A percentile compares a stretch with the other conserved stretches of the same genome.
Conservation (phyloP, 1,284 basidiomycete species). For the Moesziomyces sp. region DNA sequence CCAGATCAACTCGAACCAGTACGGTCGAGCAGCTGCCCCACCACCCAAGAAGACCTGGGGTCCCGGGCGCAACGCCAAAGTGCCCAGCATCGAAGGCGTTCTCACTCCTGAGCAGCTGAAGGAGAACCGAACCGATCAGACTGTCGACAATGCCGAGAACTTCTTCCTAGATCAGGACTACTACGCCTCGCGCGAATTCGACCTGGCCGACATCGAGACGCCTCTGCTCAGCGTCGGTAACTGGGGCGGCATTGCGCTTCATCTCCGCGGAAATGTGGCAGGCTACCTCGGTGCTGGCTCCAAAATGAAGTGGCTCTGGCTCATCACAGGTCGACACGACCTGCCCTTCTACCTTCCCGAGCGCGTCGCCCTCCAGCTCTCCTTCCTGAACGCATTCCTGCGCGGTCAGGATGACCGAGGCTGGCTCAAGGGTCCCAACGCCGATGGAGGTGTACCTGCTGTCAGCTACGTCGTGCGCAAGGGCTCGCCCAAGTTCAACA, state of each 20-base stretch:
- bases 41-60: conserved; percentile 15
- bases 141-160: conserved; percentile 64
- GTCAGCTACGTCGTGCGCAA: conserved; percentile 62
- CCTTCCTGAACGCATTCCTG: conserved; percentile 66
- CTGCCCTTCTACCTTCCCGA: conserved; percentile 66
- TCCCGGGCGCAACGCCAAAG: conserved; percentile 27
- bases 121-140: conserved; percentile 55
- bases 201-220: conserved; percentile 63
- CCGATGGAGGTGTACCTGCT: conserved; percentile 49
- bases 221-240: conserved; percentile 66
- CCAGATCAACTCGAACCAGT: conserved; percentile 65
- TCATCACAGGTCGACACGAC: conserved; percentile 67
- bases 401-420: conserved; percentile 51
- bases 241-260: conserved; percentile 64
- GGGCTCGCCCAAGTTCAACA: conserved; percentile 66
- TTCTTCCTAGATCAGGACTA: conserved; percentile 62
- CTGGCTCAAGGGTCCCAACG: conserved; percentile 64
- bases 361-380: conserved; percentile 61
- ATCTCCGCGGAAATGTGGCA: conserved; percentile 66
- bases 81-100: conserved; percentile 60
- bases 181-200: conserved; percentile 58
- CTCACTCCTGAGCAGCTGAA: conserved; percentile 58
- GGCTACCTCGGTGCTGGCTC: conserved; percentile 64
- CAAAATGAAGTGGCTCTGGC: conserved; percentile 67
- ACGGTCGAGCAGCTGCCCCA: conserved; percentile 46